Percentiles rank a stretch among this genome's conserved stretches.
phyloP scores from a whole-genome alignment of 2,329 filamentous ascomycete species.

The Sporothrix pallida region DNA sequence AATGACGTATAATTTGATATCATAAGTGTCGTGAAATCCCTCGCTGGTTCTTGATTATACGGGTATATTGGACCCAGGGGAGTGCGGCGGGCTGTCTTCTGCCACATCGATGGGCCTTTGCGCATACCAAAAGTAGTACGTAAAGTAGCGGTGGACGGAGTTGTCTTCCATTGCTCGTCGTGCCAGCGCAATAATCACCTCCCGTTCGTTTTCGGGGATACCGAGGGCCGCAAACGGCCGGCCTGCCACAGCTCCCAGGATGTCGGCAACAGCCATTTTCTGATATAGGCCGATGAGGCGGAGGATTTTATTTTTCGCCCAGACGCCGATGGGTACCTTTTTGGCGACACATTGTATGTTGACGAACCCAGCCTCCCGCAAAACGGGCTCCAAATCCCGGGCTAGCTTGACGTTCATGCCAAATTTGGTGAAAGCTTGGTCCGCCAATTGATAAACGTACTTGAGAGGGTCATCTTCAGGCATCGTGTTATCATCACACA shows the following conservation, averaged over 20 bases:
- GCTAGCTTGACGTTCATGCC: conserved; percentile 46
- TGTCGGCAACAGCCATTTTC: conserved; percentile 48
- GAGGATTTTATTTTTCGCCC: conserved; percentile 50
- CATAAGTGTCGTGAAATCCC: background rate
- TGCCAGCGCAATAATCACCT: conserved; percentile 43
- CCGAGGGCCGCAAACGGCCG: conserved; percentile 49
- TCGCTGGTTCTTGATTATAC: background rate
- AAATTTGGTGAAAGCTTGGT: conserved; percentile 44
- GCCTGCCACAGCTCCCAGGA: conserved; percentile 51
- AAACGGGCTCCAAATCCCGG: conserved; percentile 46
- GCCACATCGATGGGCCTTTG: conserved; percentile 45
- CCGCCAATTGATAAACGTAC: conserved; percentile 42
- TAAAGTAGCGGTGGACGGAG: conserved; percentile 49
- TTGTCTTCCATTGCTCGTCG: conserved; percentile 46
- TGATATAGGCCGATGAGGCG: conserved; percentile 51
- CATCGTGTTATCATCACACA: conserved; percentile 53
- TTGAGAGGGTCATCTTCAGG: conserved; percentile 48
- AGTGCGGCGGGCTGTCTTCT: background rate
- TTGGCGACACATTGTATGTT: conserved; percentile 50
- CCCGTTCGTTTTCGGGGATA: conserved; percentile 43
- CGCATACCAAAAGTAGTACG: conserved; percentile 49
- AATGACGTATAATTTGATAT: background rate
- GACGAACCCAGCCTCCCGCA: conserved; percentile 52
- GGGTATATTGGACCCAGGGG: background rate
- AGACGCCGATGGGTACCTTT: conserved; percentile 54